Evolutionary conservation across 345 rosid genomes (phyloP).

Genomic region (Hibiscus mutabilis): DNA sequence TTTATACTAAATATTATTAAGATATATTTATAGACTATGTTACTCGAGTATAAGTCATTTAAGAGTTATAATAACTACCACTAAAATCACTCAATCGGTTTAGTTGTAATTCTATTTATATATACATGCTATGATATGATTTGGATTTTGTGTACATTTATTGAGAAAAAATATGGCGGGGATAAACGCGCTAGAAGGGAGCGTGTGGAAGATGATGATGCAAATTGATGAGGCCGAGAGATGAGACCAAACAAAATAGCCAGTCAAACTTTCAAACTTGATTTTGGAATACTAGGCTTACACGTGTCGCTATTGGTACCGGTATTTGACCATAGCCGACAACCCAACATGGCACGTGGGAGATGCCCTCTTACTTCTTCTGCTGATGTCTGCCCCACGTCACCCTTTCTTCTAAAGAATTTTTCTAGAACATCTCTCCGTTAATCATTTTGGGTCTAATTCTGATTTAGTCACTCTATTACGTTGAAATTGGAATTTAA

Average conservation of each 20-base stretch:
- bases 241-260: background rate
- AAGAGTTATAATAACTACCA: no score
- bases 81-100: no score
- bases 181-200: conserved; percentile 12
- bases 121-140: no score
- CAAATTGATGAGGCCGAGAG: background rate
- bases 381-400: conserved; percentile 12
- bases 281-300: conserved; percentile 26
- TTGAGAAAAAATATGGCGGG: background rate
- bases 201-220: conserved; percentile 20
- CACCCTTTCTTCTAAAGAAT: background rate
- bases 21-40: no score
- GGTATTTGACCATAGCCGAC: conserved; percentile 78
- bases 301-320: conserved; percentile 70
- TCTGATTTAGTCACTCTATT: no score
- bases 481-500: no score
- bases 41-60: no score
- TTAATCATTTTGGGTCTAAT: no score
- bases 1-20: no score
- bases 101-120: no score
- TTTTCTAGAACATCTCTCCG: no score
- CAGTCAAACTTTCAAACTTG: conserved; percentile 43
- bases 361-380: background rate
- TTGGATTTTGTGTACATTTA: no score
- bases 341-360: conserved; percentile 24